Conservation (phyloP, 164 flowering plant species). For the Vitis amurensis region DNA sequence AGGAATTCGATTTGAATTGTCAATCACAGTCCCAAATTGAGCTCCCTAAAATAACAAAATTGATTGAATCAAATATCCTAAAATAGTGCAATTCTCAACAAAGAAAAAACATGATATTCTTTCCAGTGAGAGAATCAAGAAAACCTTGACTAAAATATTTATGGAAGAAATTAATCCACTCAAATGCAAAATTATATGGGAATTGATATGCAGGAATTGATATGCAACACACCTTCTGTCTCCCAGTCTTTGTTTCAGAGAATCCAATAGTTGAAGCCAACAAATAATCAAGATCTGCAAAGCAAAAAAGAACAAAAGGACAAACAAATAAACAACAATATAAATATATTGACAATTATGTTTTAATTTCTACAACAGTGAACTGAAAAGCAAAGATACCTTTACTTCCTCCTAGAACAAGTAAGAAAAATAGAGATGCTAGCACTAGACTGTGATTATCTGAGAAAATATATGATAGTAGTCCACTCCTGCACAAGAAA, state of each 20-base stretch:
- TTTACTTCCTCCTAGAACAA: constrained; percentile 49
- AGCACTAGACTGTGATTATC: constrained; percentile 39
- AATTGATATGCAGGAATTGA: constrained; percentile 8
- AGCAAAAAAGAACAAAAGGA: not conserved
- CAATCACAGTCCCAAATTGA: too few relatives aligned
- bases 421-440: constrained; percentile 43
- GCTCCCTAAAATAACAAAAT: too few relatives aligned
- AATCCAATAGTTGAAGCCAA: constrained; percentile 34
- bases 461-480: constrained; percentile 37
- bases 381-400: constrained; percentile 31
- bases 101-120: too few relatives aligned
- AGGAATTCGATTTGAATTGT: too few relatives aligned
- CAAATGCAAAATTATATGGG: not conserved
- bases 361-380: not conserved
- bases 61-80: too few relatives aligned
- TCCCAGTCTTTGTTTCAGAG: constrained; percentile 14
- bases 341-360: not conserved
- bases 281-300: constrained; percentile 42
- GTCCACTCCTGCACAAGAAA: constrained; percentile 38
- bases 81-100: too few relatives aligned
- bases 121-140: not conserved
- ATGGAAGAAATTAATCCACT: not conserved
- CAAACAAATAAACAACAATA: constrained; percentile 1
- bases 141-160: not conserved
- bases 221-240: constrained; percentile 21